Evolutionary conservation across 495 filamentous ascomycete genomes (phyloP).

Genomic region (Aspergillus indologenus): DNA sequence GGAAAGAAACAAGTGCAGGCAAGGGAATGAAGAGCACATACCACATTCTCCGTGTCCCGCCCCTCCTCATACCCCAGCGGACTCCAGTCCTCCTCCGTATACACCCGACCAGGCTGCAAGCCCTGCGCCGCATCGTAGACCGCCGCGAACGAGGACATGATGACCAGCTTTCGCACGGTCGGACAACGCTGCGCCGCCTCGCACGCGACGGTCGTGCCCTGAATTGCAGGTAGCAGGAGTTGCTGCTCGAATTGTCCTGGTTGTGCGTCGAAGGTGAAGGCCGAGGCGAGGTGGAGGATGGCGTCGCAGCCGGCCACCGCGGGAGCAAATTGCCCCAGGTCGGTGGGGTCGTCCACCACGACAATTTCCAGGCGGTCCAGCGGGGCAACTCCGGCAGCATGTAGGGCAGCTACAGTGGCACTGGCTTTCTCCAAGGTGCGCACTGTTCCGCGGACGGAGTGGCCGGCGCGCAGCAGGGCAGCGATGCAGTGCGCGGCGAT

Average conservation of each 20-base stretch:
- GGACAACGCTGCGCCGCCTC: too few relatives aligned
- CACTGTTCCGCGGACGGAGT: conserved; percentile 26
- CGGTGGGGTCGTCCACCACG: too few relatives aligned
- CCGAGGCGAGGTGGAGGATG: conserved; percentile 25
- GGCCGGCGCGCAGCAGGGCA: conserved; percentile 17
- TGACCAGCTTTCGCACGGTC: too few relatives aligned
- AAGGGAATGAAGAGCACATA: conserved; percentile 9
- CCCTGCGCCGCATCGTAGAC: too few relatives aligned
- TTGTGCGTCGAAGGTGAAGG: conserved; percentile 25
- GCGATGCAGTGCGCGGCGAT: conserved; percentile 38
- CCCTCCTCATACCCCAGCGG: conserved; percentile 36
- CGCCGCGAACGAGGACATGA: too few relatives aligned
- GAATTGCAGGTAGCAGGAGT: conserved; percentile 11
- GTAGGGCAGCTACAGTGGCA: too few relatives aligned
- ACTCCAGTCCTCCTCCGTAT: conserved; percentile 35
- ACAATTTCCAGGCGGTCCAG: too few relatives aligned
- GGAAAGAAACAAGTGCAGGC: too few relatives aligned
- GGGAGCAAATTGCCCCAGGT: too few relatives aligned
- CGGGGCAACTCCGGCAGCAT: too few relatives aligned
- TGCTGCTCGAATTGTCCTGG: conserved; percentile 31
- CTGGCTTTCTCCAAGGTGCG: too few relatives aligned
- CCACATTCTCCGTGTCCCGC: conserved; percentile 24
- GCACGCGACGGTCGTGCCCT: too few relatives aligned
- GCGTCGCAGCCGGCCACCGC: conserved; percentile 28
- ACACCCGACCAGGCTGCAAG: conserved; percentile 21